phyloP scores from a whole-genome alignment of 2,329 filamentous ascomycete species.

The Fusarium musae region DNA sequence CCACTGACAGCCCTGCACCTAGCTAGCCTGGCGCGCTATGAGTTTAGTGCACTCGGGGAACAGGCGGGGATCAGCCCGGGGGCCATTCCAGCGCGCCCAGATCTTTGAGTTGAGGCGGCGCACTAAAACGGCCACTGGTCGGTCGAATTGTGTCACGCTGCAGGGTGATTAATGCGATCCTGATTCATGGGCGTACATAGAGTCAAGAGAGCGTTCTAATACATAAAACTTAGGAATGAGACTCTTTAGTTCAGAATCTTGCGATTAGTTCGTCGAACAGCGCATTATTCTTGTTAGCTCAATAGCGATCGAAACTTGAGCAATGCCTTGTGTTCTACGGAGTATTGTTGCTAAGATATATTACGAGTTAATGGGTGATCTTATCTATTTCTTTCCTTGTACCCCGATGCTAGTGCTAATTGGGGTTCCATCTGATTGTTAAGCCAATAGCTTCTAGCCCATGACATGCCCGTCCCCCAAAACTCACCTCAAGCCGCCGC shows the following conservation, averaged over 20 bases:
- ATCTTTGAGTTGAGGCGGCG: not conserved
- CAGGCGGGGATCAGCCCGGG: not conserved
- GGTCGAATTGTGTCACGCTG: not conserved
- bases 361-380: too few species aligned
- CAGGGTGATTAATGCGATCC: not conserved
- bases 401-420: not conserved
- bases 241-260: not conserved
- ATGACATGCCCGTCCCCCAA: too few species aligned
- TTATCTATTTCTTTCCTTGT: not conserved
- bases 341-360: too few species aligned
- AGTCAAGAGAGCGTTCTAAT: not conserved
- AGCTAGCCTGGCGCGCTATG: not conserved
- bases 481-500: too few species aligned
- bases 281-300: not conserved
- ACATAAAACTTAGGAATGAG: not conserved
- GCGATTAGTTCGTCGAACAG: not conserved
- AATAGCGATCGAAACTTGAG: not conserved
- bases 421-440: fast-evolving
- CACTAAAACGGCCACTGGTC: not conserved
- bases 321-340: too few species aligned
- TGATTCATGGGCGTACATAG: not conserved
- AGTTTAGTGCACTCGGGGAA: not conserved
- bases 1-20: not conserved
- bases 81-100: not conserved
- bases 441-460: not conserved